Percentiles rank a stretch among this genome's conserved stretches.
Conservation (phyloP, 345 rosid species). For the Eutrema heterophyllum region DNA sequence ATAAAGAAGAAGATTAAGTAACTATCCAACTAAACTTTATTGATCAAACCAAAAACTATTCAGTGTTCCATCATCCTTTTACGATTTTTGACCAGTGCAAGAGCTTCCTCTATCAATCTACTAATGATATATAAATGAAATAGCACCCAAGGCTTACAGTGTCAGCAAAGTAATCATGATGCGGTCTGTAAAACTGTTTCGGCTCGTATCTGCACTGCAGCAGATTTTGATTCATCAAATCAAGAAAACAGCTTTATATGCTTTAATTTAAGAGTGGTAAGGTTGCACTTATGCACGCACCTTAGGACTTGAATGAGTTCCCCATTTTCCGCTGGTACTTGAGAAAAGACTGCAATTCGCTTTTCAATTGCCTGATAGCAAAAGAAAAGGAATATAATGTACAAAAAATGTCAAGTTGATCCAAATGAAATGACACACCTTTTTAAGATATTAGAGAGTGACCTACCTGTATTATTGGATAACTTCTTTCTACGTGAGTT, state of each 20-base stretch:
- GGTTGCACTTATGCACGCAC: conserved; percentile 37
- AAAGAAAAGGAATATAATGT: neutral
- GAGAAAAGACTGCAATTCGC: conserved; percentile 87
- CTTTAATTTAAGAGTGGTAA: conserved; percentile 7
- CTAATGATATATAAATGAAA: neutral
- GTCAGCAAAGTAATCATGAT: conserved; percentile 90
- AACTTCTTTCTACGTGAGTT: conserved; percentile 56
- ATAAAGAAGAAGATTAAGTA: neutral
- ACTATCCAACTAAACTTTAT: neutral
- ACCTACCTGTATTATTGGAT: conserved; percentile 78
- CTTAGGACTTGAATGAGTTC: conserved; percentile 94
- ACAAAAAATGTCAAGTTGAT: neutral
- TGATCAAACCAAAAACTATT: neutral
- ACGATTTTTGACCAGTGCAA: neutral
- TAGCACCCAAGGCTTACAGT: conserved; percentile 47
- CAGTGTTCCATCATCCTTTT: neutral
- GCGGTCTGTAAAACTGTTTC: conserved; percentile 83
- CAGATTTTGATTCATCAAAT: conserved; percentile 58
- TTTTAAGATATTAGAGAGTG: neutral
- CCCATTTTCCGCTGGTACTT: conserved; percentile 87
- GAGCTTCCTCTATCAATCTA: neutral
- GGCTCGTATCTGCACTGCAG: conserved; percentile 91
- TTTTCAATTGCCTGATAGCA: conserved; percentile 74
- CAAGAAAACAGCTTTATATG: conserved; percentile 33
- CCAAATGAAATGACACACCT: neutral